Evolutionary conservation across 2,329 filamentous ascomycete species (phyloP), one percentile per base, ranked within the genome.

Genomic region (Pseudogymnoascus sp.): DNA sequence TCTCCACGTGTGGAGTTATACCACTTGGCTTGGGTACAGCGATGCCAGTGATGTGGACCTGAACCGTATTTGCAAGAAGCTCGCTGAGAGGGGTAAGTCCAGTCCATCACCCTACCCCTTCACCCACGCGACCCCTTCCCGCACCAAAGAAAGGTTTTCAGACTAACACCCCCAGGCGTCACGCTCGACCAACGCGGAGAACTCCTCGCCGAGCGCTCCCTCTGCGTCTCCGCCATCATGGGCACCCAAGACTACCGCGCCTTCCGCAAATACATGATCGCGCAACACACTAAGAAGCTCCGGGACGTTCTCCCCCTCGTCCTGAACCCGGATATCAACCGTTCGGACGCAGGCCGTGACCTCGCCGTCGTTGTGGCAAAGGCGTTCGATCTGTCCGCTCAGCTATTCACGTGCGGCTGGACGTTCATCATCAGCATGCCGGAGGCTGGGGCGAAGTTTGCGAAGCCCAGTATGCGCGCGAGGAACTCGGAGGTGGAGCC

Each of bases 401-500:
- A 77, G 67, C 78, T 85, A 68, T 77, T 80, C 67, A 77, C 75
- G 2, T 72, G 73, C 1, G 67, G 71, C 0, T 66, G 76, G 21
- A 71, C 72, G 0, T 79, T 82, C 66, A 75, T 80, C 63, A 78
- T 81, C 59, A 74, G 75, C 53, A 85, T 83, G 71, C 79, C 79
- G 37, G 79, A 83, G 64, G 78, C 79, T 9, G 77, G 78, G 64
- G 72, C 72, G 64, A 81, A 79, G 68, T 85, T 82, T 74, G 77
- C 72, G 15, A 75, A 75, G 64, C 75, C 80, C 67, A 77, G 74
- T 67, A 85, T 82, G 78, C 72, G 74, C 53, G 67, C 69, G 1
- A 68, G 67, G 37, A 81, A 82, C 72, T 75, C 76, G 23, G 66
- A 70, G 37, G 68, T 74, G 29, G 75, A 79, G 37, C 73, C 77